These are phyloP conservation scores for Cystofilobasidium capitatum DNA, from an alignment of 768 basidiomycete genomes.

Conservation along the genomic window DNA sequence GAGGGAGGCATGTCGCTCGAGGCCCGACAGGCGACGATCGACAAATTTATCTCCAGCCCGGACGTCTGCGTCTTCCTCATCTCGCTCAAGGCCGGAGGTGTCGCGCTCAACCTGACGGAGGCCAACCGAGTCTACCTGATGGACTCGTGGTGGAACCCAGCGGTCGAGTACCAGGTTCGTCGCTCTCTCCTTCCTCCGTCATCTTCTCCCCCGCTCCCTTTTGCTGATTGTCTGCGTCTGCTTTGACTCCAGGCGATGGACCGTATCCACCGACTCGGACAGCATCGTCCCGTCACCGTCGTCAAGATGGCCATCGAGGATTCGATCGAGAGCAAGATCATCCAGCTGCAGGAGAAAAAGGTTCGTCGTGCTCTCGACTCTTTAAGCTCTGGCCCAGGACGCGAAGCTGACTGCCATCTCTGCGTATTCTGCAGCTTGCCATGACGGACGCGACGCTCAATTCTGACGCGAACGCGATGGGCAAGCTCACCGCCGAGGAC, in stretches of 20 bases:
- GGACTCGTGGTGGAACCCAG: slow-evolving; percentile 68
- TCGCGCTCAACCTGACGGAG: slow-evolving; percentile 23
- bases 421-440: slow-evolving; percentile 41
- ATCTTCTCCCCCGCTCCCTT: neutral
- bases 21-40: slow-evolving; percentile 23
- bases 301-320: slow-evolving; percentile 93
- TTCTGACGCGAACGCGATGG: slow-evolving; percentile 62
- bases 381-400: neutral
- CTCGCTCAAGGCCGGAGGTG: slow-evolving; percentile 45
- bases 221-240: neutral
- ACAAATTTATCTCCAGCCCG: slow-evolving; percentile 63
- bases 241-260: slow-evolving; percentile 75
- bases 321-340: slow-evolving; percentile 88
- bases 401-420: neutral
- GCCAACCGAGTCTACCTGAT: slow-evolving; percentile 24
- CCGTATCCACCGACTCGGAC: slow-evolving; percentile 91
- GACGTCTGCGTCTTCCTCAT: slow-evolving; percentile 97
- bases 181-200: neutral
- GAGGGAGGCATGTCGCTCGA: slow-evolving; percentile 97
- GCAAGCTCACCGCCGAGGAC: slow-evolving; percentile 48
- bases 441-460: slow-evolving; percentile 39
- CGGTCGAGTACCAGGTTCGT: slow-evolving; percentile 47
- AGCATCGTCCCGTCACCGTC: slow-evolving; percentile 82
- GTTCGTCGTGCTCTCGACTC: slow-evolving; percentile 37
- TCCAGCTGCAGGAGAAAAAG: slow-evolving; percentile 90